These are phyloP conservation scores for Ceratobasidium sp. DNA, from an alignment of 1,284 basidiomycete genomes.

Conservation along the genomic window DNA sequence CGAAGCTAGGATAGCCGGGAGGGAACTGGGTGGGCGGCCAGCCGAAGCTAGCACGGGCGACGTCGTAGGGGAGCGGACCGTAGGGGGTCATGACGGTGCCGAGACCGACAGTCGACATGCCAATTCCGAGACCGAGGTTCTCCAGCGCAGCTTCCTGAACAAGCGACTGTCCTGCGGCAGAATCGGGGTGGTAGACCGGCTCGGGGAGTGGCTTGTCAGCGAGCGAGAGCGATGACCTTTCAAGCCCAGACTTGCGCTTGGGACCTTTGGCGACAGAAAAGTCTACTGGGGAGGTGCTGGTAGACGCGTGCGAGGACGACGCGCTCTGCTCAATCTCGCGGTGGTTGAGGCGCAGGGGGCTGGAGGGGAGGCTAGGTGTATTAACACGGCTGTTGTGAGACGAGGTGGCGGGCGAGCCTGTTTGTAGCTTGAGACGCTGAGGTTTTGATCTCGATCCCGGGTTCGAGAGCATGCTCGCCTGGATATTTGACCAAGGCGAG, in stretches of 20 bases:
- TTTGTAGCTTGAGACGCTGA: constrained; percentile 27
- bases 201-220: constrained; percentile 24
- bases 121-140: constrained; percentile 26
- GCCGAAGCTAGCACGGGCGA: constrained; percentile 22
- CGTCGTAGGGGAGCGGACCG: constrained; percentile 21
- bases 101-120: neutral
- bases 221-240: neutral
- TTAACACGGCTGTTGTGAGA: constrained; percentile 36
- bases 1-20: constrained; percentile 5
- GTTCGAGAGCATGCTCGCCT: constrained; percentile 28
- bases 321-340: constrained; percentile 26
- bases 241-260: constrained; percentile 28
- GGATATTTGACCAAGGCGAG: constrained; percentile 26
- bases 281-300: constrained; percentile 24
- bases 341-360: constrained; percentile 24
- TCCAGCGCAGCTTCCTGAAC: constrained; percentile 35
- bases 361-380: constrained; percentile 27
- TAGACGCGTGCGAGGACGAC: constrained; percentile 8
- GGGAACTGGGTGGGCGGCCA: constrained; percentile 18
- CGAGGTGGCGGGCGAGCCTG: constrained; percentile 23
- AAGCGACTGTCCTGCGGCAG: constrained; percentile 28
- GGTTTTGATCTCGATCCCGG: constrained; percentile 15
- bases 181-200: constrained; percentile 30
- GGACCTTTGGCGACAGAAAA: constrained; percentile 4
- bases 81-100: constrained; percentile 34